Evolutionary conservation across 257 asterid species (phyloP).

Genomic region (Linderniella brevidens): DNA sequence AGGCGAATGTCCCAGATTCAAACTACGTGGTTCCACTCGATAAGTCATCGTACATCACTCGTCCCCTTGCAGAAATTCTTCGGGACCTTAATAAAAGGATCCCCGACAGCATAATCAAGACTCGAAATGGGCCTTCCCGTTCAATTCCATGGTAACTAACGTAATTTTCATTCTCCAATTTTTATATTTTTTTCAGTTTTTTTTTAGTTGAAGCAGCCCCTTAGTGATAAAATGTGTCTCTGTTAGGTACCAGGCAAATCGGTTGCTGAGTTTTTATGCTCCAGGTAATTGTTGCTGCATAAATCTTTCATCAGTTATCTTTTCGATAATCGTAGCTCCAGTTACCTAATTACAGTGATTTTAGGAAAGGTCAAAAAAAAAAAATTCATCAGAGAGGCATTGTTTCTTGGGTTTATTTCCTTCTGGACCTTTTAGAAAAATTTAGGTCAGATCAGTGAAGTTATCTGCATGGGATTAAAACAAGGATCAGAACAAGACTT

Average conservation of each 20-base stretch:
- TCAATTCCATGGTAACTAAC: conserved; percentile 57
- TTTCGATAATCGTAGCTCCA: no score
- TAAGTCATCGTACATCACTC: conserved; percentile 64
- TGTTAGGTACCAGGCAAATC: conserved; percentile 85
- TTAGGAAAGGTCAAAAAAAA: no score
- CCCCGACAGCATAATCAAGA: conserved; percentile 66
- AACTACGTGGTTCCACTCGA: conserved; percentile 82
- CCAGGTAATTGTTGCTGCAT: conserved; percentile 35
- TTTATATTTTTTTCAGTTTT: no score
- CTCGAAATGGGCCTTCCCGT: conserved; percentile 31
- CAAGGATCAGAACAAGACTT: no score
- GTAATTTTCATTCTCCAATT: background rate
- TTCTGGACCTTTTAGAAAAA: no score
- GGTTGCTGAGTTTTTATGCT: conserved; percentile 93
- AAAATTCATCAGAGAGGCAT: no score
- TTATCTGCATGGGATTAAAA: no score
- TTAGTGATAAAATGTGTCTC: conserved; percentile 11
- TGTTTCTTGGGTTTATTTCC: no score
- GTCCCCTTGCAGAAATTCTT: conserved; percentile 83
- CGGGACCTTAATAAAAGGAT: conserved; percentile 89
- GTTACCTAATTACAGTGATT: no score
- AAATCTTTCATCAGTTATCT: no score
- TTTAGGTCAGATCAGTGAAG: no score
- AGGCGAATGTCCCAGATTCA: conserved; percentile 42
- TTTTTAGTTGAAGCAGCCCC: background rate